phyloP scores from a whole-genome alignment of 306 rosid species.

The Fagus sylvatica region DNA sequence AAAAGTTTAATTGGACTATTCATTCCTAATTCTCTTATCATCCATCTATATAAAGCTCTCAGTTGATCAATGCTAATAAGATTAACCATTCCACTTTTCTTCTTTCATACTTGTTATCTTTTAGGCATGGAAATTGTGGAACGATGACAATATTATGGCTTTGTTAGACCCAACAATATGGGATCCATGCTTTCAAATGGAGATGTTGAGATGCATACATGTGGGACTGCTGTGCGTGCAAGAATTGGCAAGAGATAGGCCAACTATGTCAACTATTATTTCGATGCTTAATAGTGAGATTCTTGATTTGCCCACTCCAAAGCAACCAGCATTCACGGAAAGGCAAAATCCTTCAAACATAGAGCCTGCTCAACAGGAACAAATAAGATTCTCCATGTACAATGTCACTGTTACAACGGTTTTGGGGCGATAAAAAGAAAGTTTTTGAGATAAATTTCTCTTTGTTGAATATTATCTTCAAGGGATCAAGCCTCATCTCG shows the following conservation, averaged over 20 bases:
- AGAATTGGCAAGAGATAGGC: slow-evolving; percentile 30
- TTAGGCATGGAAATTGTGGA: slow-evolving; percentile 41
- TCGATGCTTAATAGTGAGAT: slow-evolving; percentile 33
- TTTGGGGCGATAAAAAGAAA: too few species aligned
- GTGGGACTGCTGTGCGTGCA: slow-evolving; percentile 33
- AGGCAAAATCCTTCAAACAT: background rate
- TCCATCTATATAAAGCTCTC: too few species aligned
- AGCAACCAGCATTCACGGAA: slow-evolving; percentile 9
- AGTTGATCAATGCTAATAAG: too few species aligned
- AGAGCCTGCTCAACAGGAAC: background rate
- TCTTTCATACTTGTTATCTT: too few species aligned
- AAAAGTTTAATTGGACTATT: too few species aligned
- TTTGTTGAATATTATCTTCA: too few species aligned
- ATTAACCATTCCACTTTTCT: background rate
- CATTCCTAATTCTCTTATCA: too few species aligned
- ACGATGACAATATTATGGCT: background rate
- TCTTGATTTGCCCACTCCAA: slow-evolving; percentile 16
- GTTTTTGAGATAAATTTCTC: too few species aligned
- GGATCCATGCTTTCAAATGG: background rate
- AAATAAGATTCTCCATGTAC: background rate
- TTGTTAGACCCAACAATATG: slow-evolving; percentile 23
- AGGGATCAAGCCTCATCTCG: too few species aligned
- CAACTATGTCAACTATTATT: slow-evolving; percentile 12
- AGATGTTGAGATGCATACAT: slow-evolving; percentile 28
- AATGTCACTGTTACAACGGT: too few species aligned